Conservation (phyloP, 805 yeast species). For the Candida hispaniensis region DNA sequence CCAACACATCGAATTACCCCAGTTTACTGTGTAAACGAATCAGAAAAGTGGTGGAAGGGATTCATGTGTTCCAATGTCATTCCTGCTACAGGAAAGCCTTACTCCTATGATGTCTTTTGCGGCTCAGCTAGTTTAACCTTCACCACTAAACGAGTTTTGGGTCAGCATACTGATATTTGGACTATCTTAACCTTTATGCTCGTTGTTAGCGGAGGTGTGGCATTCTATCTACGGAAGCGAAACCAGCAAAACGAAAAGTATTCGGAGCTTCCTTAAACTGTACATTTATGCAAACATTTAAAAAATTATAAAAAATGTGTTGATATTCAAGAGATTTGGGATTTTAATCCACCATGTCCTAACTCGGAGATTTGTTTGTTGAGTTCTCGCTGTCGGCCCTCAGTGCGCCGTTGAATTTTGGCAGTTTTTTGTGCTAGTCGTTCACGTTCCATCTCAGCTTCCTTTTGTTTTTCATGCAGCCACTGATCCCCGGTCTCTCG, state of each 20-base stretch:
- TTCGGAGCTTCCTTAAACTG: too few species aligned
- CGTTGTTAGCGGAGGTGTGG: conserved; percentile 4
- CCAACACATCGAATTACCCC: conserved; percentile 15
- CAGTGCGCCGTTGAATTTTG: conserved; percentile 4
- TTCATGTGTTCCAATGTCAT: conserved; percentile 15
- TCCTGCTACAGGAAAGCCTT: conserved; percentile 15
- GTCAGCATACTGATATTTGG: conserved; percentile 14
- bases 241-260: too few species aligned
- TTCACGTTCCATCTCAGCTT: conserved; percentile 1
- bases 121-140: conserved; percentile 13
- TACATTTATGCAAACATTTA: too few species aligned
- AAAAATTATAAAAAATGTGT: background rate
- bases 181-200: conserved; percentile 6
- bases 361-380: conserved; percentile 1
- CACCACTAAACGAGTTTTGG: conserved; percentile 9
- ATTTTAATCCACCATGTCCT: conserved; percentile 5
- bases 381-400: background rate
- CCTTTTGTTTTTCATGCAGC: conserved; percentile 8
- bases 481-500: background rate
- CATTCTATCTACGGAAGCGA: conserved; percentile 5
- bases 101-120: conserved; percentile 12
- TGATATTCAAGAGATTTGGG: background rate
- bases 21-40: conserved; percentile 3
- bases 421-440: conserved; percentile 1
- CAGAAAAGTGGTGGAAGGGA: conserved; percentile 15